Conservation (phyloP, 2,329 filamentous ascomycete genomes). For the Beauveria sp. region DNA sequence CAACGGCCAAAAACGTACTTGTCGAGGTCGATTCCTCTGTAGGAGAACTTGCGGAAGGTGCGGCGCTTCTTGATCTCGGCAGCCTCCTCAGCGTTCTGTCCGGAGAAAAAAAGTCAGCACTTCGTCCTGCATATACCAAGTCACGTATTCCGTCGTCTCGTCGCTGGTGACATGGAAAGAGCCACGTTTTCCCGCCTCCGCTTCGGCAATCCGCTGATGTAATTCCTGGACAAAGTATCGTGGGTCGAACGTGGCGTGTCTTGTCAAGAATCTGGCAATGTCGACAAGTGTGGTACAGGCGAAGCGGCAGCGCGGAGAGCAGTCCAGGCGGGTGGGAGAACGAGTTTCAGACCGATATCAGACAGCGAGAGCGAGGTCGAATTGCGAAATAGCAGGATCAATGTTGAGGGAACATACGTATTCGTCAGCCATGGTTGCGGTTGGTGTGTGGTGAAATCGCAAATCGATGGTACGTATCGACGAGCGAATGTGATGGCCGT, state of each 20-base stretch:
- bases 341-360: not conserved
- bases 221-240: not conserved
- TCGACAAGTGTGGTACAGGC: not conserved
- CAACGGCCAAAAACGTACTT: conserved; percentile 59
- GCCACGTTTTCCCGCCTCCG: not conserved
- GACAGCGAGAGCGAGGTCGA: conserved; percentile 1
- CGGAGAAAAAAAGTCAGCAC: conserved; percentile 23
- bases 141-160: not conserved
- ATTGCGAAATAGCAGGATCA: not conserved
- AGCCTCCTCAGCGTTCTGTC: conserved; percentile 91
- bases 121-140: conserved; percentile 5
- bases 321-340: not conserved
- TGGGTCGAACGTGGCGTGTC: not conserved
- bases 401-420: conserved; percentile 57
- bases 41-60: conserved; percentile 99
- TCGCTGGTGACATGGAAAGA: not conserved
- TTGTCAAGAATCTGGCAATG: not conserved
- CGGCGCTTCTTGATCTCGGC: conserved; percentile 99
- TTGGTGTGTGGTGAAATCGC: conserved; percentile 36
- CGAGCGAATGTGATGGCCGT: conserved; percentile 30
- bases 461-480: conserved; percentile 35
- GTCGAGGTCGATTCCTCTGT: conserved; percentile 98
- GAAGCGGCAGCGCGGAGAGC: not conserved
- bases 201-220: not conserved
- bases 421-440: conserved; percentile 77